Evolutionary conservation across 352 stramenopile species (phyloP), one percentile per base, ranked within the genome.

Genomic region (Lagenidium sp.): DNA sequence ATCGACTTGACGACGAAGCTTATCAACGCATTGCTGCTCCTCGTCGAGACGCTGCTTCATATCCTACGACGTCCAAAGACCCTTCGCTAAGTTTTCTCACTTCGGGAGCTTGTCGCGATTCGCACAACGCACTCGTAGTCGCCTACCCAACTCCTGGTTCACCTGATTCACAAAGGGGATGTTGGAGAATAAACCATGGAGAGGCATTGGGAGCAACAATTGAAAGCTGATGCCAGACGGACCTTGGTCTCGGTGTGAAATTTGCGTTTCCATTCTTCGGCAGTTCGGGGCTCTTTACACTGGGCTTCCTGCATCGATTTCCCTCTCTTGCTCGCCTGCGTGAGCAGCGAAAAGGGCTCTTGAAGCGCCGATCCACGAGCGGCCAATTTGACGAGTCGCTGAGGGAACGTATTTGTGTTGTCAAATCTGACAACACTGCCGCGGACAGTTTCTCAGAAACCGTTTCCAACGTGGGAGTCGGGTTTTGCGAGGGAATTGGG

Each of bases 231-330:
- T n/a, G n/a, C n/a, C n/a, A n/a, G n/a, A 18, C 31, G 15, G 18
- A 85, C 73, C 59, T 86, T 86, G 51, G 55, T 72, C 57, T 86
- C 74, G 34, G 60, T 74, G 26, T 79, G 53, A 47, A 69, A 82
- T 44, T 73, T 82, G n/a, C 62, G 58, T 42, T 76, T 74, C 72
- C 72, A 85, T 35, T 82, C 67, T 34, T 48, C 63, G n/a, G 30
- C 53, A 23, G 45, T 55, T 23, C 40, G 39, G 12, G 48, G 30
- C 21, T 40, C 44, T 25, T 50, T 40, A 25, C 50, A 34, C 48
- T 34, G 34, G 37, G 43, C 10, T 49, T 55, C 45, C 37, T 55
- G 42, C 54, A 68, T 58, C n/a, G 15, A 16, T 32, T 32, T n/a
- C n/a, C n/a, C n/a, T n/a, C n/a, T n/a, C n/a, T n/a, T n/a, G n/a